A percentile compares a stretch with the other conserved stretches of the same genome.
Evolutionary conservation across 2,329 filamentous ascomycete species (phyloP).

Genomic region (Paracorniculantispora psalliotae): DNA sequence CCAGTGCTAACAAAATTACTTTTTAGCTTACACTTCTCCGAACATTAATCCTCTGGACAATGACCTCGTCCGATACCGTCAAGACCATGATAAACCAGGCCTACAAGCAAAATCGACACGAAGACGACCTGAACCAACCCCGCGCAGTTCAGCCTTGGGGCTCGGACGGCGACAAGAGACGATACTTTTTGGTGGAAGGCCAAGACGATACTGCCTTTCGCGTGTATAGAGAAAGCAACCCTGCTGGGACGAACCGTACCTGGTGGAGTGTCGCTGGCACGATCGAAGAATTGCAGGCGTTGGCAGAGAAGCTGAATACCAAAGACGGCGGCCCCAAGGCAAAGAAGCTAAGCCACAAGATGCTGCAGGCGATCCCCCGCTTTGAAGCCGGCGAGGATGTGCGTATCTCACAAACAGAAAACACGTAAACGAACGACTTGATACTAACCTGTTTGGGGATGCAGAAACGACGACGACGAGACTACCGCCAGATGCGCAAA

Average conservation of each 20-base stretch:
- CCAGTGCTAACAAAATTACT: conserved; percentile 14
- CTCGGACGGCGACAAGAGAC: conserved; percentile 79
- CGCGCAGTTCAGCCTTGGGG: conserved; percentile 90
- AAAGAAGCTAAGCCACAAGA: conserved; percentile 70
- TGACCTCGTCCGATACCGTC: conserved; percentile 81
- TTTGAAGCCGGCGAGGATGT: conserved; percentile 94
- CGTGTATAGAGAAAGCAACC: conserved; percentile 90
- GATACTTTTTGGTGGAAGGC: conserved; percentile 92
- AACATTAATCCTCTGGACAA: conserved; percentile 79
- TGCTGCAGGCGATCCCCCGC: conserved; percentile 72
- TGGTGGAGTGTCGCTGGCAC: conserved; percentile 92
- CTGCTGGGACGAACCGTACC: conserved; percentile 65
- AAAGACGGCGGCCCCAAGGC: conserved; percentile 79
- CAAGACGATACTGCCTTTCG: conserved; percentile 91
- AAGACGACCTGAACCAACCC: conserved; percentile 75
- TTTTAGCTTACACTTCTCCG: conserved; percentile 74
- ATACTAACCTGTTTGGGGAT: conserved; percentile 17
- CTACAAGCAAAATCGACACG: conserved; percentile 83
- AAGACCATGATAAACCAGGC: conserved; percentile 77
- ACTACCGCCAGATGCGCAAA: conserved; percentile 82
- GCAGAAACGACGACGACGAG: conserved; percentile 85
- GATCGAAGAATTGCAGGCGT: conserved; percentile 75
- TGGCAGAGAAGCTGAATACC: conserved; percentile 71
- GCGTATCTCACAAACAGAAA: conserved; percentile 24
- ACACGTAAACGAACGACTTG: neutral